Percentiles rank a stretch among this genome's conserved stretches.
These are phyloP conservation scores for Ilex aquifolium DNA, from an alignment of 257 asterid species.

Conservation along the genomic window DNA sequence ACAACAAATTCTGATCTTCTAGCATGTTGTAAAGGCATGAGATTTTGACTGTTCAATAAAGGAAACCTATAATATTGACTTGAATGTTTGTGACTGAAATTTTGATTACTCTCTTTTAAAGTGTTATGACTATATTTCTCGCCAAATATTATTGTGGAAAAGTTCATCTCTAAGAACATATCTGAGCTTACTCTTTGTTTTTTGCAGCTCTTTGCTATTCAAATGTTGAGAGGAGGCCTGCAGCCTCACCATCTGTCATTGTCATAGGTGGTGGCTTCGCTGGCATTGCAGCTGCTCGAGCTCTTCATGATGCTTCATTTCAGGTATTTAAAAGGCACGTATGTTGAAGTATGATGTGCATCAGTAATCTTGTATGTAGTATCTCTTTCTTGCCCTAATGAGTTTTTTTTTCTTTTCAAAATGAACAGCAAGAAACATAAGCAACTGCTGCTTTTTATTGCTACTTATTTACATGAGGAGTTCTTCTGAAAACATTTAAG, in stretches of 20 bases:
- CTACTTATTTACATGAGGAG: too few relatives aligned
- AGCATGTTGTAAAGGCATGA: background rate
- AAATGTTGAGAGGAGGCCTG: slow-evolving; percentile 34
- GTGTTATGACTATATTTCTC: too few relatives aligned
- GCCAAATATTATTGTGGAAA: background rate
- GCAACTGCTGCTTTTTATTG: too few relatives aligned
- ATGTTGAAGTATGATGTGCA: background rate
- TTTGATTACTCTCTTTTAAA: background rate
- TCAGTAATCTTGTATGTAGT: background rate
- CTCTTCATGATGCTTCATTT: slow-evolving; percentile 83
- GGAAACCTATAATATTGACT: too few relatives aligned
- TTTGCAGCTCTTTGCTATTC: slow-evolving; percentile 55
- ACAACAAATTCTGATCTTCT: too few relatives aligned
- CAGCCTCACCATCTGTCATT: slow-evolving; percentile 66
- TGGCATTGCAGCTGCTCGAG: slow-evolving; percentile 84
- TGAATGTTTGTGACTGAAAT: background rate
- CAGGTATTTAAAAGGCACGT: slow-evolving; percentile 35
- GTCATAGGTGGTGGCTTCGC: slow-evolving; percentile 97
- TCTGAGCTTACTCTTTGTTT: slow-evolving; percentile 9
- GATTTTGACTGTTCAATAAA: background rate
- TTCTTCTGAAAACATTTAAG: too few relatives aligned
- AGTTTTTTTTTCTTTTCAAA: too few relatives aligned
- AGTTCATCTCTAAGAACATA: background rate
- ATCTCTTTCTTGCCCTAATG: too few relatives aligned
- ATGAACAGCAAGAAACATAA: too few relatives aligned